Evolutionary conservation across 352 stramenopile species (phyloP).

Genomic region (Globisporangium acanthophoron): DNA sequence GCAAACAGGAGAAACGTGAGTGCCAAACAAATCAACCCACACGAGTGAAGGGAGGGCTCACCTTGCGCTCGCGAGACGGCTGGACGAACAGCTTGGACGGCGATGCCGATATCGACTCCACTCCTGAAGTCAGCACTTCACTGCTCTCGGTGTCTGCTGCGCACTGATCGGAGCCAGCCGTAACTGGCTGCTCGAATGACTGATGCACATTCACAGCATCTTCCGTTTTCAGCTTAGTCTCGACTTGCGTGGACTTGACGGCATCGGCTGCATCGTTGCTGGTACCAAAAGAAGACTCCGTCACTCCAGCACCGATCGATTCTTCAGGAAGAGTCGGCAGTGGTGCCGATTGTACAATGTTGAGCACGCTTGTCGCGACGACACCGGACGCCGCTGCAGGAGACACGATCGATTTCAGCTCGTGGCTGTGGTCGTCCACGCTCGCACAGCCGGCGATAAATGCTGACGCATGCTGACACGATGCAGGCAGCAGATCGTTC

Average conservation of each 20-base stretch:
- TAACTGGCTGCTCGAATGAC: neutral
- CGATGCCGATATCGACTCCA: neutral
- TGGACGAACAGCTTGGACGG: neutral
- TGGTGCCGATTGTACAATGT: neutral
- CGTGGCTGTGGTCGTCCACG: slow-evolving; percentile 6
- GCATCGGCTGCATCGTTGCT: neutral
- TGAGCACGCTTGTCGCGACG: neutral
- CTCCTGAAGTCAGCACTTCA: too few relatives aligned
- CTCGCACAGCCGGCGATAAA: neutral
- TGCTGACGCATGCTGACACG: neutral
- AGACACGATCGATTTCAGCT: slow-evolving; percentile 12
- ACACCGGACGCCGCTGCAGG: neutral
- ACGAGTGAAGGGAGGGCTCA: neutral
- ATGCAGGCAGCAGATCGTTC: slow-evolving; percentile 4
- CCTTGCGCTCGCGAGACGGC: neutral
- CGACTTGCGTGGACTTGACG: neutral
- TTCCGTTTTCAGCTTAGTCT: neutral
- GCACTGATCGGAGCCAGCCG: neutral
- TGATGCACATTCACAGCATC: neutral
- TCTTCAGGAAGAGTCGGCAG: neutral
- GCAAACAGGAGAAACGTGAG: neutral
- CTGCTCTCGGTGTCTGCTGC: neutral
- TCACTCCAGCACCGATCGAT: neutral
- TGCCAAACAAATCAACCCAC: neutral
- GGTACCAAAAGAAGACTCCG: neutral